Percentiles rank a stretch among this genome's conserved stretches.
phyloP scores from a whole-genome alignment of 1,284 basidiomycete genomes.

The Melampsora americana region DNA sequence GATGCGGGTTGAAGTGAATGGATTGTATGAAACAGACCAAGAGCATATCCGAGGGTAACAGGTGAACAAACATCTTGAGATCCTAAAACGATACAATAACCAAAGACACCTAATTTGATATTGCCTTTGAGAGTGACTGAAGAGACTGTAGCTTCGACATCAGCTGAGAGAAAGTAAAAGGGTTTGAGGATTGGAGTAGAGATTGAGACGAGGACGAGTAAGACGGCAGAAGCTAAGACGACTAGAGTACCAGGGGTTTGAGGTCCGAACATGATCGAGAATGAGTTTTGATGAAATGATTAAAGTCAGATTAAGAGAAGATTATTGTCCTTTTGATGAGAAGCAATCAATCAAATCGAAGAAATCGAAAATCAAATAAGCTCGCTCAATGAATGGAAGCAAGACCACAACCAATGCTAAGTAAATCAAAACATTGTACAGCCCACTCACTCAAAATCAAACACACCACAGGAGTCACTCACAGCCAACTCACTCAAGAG shows the following conservation, averaged over 20 bases:
- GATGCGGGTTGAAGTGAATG: not conserved
- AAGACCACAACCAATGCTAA: too few species aligned
- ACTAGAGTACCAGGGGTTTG: slow-evolving; percentile 16
- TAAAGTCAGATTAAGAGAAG: too few species aligned
- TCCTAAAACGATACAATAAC: slow-evolving; percentile 16
- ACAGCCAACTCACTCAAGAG: too few species aligned
- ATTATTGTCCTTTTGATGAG: too few species aligned
- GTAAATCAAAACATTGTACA: too few species aligned
- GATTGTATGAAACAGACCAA: not conserved
- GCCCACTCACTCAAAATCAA: too few species aligned
- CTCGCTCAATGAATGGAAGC: too few species aligned
- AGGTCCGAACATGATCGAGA: slow-evolving; percentile 12
- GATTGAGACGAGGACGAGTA: slow-evolving; percentile 2
- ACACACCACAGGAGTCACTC: too few species aligned
- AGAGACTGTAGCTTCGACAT: not conserved
- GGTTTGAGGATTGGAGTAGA: slow-evolving; percentile 26
- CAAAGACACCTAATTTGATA: slow-evolving; percentile 17
- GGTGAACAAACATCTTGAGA: not conserved
- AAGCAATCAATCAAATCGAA: too few species aligned
- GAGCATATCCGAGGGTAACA: not conserved
- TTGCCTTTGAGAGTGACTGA: not conserved
- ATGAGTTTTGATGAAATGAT: not conserved
- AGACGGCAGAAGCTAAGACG: slow-evolving; percentile 13
- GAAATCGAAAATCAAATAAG: too few species aligned
- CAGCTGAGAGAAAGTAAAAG: slow-evolving; percentile 19